phyloP scores from a whole-genome alignment of 306 rosid species.

The Acmispon strigosus region DNA sequence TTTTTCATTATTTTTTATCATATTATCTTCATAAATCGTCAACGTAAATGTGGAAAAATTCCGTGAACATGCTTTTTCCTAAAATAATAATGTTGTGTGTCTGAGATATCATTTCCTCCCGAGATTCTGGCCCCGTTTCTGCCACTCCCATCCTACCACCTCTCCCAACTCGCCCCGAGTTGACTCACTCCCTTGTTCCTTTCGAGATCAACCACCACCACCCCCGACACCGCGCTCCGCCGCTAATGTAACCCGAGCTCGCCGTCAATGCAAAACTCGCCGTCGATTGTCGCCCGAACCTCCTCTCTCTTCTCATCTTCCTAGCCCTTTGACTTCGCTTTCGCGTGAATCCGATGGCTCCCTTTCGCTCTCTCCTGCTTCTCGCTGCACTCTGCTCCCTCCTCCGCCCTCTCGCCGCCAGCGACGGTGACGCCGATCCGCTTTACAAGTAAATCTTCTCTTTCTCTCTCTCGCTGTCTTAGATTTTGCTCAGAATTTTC shows the following conservation, averaged over 20 bases:
- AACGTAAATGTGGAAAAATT: no score
- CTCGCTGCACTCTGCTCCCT: constrained; percentile 23
- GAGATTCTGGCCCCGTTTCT: constrained; percentile 38
- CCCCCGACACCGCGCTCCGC: neutral
- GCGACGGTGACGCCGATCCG: constrained; percentile 78
- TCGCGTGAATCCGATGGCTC: constrained; percentile 47
- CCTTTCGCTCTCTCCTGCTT: constrained; percentile 34
- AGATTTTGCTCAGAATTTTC: neutral
- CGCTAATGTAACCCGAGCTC: constrained; percentile 19
- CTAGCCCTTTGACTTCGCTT: constrained; percentile 40
- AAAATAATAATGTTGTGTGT: neutral
- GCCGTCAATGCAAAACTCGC: constrained; percentile 25
- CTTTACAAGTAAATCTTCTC: constrained; percentile 47
- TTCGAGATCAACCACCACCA: constrained; percentile 17
- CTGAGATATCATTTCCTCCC: constrained; percentile 26
- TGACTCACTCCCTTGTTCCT: constrained; percentile 21
- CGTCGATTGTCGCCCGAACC: constrained; percentile 33
- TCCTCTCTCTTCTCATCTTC: neutral
- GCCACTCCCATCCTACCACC: neutral
- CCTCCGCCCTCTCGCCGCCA: constrained; percentile 38
- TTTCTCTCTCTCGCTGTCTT: neutral
- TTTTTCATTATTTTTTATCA: no score
- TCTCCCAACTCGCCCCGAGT: constrained; percentile 26
- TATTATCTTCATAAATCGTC: no score
- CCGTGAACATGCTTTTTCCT: no score